Conservation (phyloP, 768 basidiomycete genomes). For the Calocybe cyanea region DNA sequence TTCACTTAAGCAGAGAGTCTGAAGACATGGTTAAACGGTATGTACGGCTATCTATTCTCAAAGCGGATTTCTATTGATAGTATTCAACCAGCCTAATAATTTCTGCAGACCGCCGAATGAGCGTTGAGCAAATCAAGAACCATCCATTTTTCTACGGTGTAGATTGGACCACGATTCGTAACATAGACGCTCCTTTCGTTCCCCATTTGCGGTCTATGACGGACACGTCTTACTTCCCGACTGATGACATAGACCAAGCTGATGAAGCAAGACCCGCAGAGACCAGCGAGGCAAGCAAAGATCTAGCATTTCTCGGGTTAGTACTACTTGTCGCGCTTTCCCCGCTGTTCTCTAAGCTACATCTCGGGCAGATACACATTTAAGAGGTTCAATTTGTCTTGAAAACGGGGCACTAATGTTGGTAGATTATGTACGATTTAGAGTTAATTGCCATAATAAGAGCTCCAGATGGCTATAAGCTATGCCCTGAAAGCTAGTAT, state of each 20-base stretch:
- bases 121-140: conserved; percentile 81
- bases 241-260: conserved; percentile 84
- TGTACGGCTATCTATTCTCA: conserved; percentile 16
- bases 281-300: conserved; percentile 43
- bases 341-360: background rate
- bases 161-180: conserved; percentile 84
- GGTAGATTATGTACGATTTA: background rate
- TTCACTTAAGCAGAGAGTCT: conserved; percentile 86
- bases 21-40: conserved; percentile 86
- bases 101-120: conserved; percentile 73
- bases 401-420: background rate
- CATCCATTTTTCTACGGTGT: conserved; percentile 97
- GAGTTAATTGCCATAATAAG: background rate
- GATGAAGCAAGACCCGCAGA: conserved; percentile 42
- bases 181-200: conserved; percentile 94
- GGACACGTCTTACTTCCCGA: conserved; percentile 98
- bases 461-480: too few relatives aligned
- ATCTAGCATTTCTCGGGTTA: conserved; percentile 66
- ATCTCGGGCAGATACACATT: conserved; percentile 60
- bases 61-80: background rate
- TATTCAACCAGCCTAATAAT: conserved; percentile 64
- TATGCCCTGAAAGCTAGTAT: too few relatives aligned
- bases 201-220: conserved; percentile 90
- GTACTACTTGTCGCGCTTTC: conserved; percentile 13
- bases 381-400: conserved; percentile 70